Evolutionary conservation across 208 protist genomes (phyloP).

Genomic region (Spongospora subterranea): DNA sequence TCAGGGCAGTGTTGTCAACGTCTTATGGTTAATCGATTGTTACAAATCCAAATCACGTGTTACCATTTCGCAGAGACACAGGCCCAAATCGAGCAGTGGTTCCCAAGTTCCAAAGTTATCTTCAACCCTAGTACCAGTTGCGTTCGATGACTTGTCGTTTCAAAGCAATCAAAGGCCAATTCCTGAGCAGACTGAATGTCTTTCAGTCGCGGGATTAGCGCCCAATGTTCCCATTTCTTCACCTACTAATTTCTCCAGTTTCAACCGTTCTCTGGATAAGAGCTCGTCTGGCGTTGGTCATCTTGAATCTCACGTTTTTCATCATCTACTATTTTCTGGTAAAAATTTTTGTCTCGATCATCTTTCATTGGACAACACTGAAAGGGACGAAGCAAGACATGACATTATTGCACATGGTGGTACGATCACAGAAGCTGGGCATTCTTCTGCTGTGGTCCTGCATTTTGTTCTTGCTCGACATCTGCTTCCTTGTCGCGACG

Average conservation of each 20-base stretch:
- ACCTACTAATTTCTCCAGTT: conserved; percentile 9
- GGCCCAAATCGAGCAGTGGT: neutral
- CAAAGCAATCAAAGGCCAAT: neutral
- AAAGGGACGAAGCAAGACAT: neutral
- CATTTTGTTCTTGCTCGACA: neutral
- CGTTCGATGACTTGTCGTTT: neutral
- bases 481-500: neutral
- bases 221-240: neutral
- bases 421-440: neutral
- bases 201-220: neutral
- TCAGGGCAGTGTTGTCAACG: neutral
- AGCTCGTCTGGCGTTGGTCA: neutral
- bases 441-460: neutral
- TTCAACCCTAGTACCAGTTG: neutral
- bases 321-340: conserved; percentile 15
- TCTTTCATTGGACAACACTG: neutral
- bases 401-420: neutral
- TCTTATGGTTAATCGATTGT: conserved; percentile 8
- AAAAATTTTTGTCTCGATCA: neutral
- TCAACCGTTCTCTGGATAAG: conserved; percentile 23
- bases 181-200: neutral
- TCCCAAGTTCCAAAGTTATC: neutral
- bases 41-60: conserved; percentile 24
- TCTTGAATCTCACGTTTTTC: neutral
- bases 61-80: neutral